Evolutionary conservation across 176 grass and related monocot species (phyloP).

Genomic region (Musa schizocarpa): DNA sequence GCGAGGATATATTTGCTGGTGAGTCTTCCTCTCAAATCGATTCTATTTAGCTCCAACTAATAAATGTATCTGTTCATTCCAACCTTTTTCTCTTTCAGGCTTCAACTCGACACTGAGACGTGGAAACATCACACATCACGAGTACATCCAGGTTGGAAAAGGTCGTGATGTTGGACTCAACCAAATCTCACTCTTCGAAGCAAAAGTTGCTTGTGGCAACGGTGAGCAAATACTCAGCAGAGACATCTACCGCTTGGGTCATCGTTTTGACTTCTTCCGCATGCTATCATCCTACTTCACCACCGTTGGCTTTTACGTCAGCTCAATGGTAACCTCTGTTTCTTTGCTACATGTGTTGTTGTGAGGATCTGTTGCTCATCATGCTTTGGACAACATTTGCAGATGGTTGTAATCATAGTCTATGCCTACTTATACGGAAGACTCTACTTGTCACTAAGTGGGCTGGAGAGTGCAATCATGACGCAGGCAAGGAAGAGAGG

Average conservation of each 20-base stretch:
- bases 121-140: conserved; percentile 90
- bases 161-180: conserved; percentile 95
- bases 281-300: conserved; percentile 91
- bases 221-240: conserved; percentile 80
- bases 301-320: conserved; percentile 89
- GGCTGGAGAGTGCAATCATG: conserved; percentile 53
- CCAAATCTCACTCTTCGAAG: conserved; percentile 88
- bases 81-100: conserved; percentile 26
- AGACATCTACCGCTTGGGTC: conserved; percentile 64
- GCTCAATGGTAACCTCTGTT: conserved; percentile 43
- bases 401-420: conserved; percentile 55
- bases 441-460: conserved; percentile 63
- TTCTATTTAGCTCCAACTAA: too few relatives aligned
- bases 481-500: conserved; percentile 45
- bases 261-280: conserved; percentile 90
- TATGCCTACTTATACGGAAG: conserved; percentile 66
- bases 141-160: conserved; percentile 99
- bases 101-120: conserved; percentile 88
- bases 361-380: neutral
- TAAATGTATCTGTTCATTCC: too few relatives aligned
- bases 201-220: conserved; percentile 77
- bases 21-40: neutral
- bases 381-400: conserved; percentile 11
- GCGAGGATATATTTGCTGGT: conserved; percentile 96
- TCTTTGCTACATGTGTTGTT: neutral